Conservation (phyloP, 2,329 filamentous ascomycete genomes). For the Venturia asperata region DNA sequence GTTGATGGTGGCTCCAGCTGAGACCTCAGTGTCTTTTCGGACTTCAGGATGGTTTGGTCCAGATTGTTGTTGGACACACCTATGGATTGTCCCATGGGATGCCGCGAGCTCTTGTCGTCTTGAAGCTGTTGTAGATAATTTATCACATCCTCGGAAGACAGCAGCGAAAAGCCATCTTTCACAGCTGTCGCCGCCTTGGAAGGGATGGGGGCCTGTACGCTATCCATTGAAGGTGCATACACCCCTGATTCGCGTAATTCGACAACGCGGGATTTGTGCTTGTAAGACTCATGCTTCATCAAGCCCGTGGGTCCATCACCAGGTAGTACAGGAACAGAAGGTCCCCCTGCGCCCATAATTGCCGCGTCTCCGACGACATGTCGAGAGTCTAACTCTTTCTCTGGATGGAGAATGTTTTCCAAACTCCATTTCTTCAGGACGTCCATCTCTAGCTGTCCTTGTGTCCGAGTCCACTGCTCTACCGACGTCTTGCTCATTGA, state of each 20-base stretch:
- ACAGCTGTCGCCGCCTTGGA: not conserved
- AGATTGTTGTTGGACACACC: too few species aligned
- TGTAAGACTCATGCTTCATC: not conserved
- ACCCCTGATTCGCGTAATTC: not conserved
- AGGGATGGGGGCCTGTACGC: not conserved
- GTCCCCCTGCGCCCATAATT: not conserved
- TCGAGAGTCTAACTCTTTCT: conserved; percentile 4
- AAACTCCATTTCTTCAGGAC: conserved; percentile 20
- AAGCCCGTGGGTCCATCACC: not conserved
- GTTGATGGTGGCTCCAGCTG: not conserved
- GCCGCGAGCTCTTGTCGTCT: not conserved
- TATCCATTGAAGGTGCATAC: not conserved
- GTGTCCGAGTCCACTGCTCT: not conserved
- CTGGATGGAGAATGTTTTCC: conserved; percentile 19
- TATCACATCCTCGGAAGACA: not conserved
- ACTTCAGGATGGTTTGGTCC: not conserved
- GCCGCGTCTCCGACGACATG: not conserved
- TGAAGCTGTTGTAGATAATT: not conserved
- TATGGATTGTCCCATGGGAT: not conserved
- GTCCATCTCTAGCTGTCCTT: conserved; percentile 13
- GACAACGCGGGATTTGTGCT: not conserved
- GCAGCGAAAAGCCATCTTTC: not conserved
- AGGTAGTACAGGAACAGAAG: not conserved
- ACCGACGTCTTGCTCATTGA: too few species aligned
- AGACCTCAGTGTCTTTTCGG: not conserved